phyloP scores from a whole-genome alignment of 148 eudicot species.

The Spergularia bocconei region DNA sequence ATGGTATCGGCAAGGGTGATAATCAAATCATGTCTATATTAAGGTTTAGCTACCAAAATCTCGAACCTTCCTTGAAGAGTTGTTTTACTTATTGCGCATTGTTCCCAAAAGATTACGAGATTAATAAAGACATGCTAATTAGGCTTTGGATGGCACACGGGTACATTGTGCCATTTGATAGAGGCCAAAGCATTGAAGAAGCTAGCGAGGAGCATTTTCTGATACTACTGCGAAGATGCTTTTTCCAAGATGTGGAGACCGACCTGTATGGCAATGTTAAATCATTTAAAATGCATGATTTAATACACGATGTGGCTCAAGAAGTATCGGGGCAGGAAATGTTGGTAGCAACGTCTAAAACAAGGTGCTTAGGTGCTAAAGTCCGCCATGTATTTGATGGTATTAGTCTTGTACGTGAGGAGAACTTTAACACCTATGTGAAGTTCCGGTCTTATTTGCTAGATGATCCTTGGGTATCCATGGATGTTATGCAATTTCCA shows the following conservation, averaged over 20 bases:
- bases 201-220: too few relatives aligned
- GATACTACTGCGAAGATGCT: too few relatives aligned
- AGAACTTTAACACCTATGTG: background rate
- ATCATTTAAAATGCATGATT: too few relatives aligned
- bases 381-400: constrained; percentile 20
- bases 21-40: too few relatives aligned
- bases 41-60: too few relatives aligned
- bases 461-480: too few relatives aligned
- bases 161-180: too few relatives aligned
- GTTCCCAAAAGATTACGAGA: constrained; percentile 4
- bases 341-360: background rate
- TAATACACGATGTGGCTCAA: constrained; percentile 4
- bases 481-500: background rate
- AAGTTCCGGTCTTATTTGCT: constrained; percentile 18
- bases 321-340: constrained; percentile 8
- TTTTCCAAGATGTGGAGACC: too few relatives aligned
- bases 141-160: constrained; percentile 12
- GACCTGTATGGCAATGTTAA: too few relatives aligned
- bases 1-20: too few relatives aligned
- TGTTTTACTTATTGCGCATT: constrained; percentile 5
- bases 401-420: background rate
- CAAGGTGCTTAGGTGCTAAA: background rate
- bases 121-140: background rate
- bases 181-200: too few relatives aligned
- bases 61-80: background rate